Conservation (phyloP, 805 yeast genomes). For the Saccharomycopsis oosterbeekiorum region DNA sequence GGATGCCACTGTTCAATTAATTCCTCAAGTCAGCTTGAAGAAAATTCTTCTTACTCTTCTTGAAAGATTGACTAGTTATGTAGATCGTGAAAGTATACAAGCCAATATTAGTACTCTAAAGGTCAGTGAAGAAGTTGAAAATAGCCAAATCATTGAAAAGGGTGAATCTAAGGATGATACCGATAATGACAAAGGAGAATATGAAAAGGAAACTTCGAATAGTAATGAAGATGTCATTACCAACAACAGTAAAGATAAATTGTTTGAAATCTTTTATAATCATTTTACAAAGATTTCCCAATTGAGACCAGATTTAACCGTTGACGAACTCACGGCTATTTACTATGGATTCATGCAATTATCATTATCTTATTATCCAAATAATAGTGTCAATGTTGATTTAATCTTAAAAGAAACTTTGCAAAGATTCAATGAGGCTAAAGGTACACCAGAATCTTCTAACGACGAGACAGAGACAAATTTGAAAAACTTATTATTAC, state of each 20-base stretch:
- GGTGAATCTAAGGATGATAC: slow-evolving; percentile 14
- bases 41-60: slow-evolving; percentile 62
- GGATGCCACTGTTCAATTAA: slow-evolving; percentile 53
- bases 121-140: slow-evolving; percentile 19
- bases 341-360: slow-evolving; percentile 58
- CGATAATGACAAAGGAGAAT: slow-evolving; percentile 12
- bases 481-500: slow-evolving; percentile 37
- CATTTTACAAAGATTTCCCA: slow-evolving; percentile 49
- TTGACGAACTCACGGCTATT: slow-evolving; percentile 55
- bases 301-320: slow-evolving; percentile 53
- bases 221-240: too few species aligned
- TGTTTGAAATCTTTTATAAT: slow-evolving; percentile 58
- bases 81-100: slow-evolving; percentile 29
- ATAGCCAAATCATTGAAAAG: slow-evolving; percentile 12
- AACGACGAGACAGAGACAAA: slow-evolving; percentile 27
- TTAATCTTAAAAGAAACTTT: slow-evolving; percentile 47
- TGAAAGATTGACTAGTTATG: slow-evolving; percentile 54
- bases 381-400: slow-evolving; percentile 50
- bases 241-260: slow-evolving; percentile 6
- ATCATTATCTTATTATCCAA: slow-evolving; percentile 57
- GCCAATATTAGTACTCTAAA: slow-evolving; percentile 20
- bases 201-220: neutral
- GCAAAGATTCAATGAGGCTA: slow-evolving; percentile 29
- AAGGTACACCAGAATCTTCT: slow-evolving; percentile 20
- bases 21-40: slow-evolving; percentile 59